These are phyloP conservation scores for Clathrospora elynae DNA, from an alignment of 2,329 filamentous ascomycete genomes.

Conservation along the genomic window DNA sequence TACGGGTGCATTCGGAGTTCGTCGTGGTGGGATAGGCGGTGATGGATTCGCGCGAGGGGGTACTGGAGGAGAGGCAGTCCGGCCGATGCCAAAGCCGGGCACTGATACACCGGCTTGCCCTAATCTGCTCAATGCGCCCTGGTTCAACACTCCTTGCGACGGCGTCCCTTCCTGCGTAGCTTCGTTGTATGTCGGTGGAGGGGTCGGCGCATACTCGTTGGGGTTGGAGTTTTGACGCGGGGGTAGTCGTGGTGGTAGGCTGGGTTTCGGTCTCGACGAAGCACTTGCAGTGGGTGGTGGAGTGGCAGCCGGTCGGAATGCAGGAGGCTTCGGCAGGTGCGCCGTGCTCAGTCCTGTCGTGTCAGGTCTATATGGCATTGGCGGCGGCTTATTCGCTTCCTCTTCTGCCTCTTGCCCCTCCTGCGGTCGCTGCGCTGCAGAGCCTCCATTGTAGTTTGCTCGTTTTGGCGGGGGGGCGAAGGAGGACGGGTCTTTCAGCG, in stretches of 20 bases:
- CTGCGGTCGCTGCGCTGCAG: constrained; percentile 50
- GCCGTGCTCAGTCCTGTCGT: constrained; percentile 73
- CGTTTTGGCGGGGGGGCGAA: constrained; percentile 82
- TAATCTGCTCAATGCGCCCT: constrained; percentile 68
- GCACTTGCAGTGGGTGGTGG: constrained; percentile 31
- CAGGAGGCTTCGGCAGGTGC: constrained; percentile 73
- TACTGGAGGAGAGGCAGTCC: constrained; percentile 43
- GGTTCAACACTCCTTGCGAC: constrained; percentile 55
- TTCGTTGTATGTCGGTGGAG: constrained; percentile 58
- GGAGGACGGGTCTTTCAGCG: constrained; percentile 73
- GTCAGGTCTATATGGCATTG: constrained; percentile 70
- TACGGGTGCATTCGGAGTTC: constrained; percentile 29
- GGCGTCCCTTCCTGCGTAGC: constrained; percentile 34
- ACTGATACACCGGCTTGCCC: constrained; percentile 78
- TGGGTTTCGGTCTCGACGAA: constrained; percentile 56
- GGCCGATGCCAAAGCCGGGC: constrained; percentile 74
- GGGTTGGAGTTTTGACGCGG: constrained; percentile 65
- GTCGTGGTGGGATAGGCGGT: constrained; percentile 37
- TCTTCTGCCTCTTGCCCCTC: constrained; percentile 44
- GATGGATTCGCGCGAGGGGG: constrained; percentile 45
- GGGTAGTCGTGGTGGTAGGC: constrained; percentile 71
- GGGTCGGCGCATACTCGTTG: constrained; percentile 51
- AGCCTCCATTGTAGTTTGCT: constrained; percentile 55
- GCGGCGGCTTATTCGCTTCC: constrained; percentile 50
- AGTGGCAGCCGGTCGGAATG: constrained; percentile 52